Base-by-base conservation (phyloP, 208 protist species). In the Trypanosoma brucei region DNA sequence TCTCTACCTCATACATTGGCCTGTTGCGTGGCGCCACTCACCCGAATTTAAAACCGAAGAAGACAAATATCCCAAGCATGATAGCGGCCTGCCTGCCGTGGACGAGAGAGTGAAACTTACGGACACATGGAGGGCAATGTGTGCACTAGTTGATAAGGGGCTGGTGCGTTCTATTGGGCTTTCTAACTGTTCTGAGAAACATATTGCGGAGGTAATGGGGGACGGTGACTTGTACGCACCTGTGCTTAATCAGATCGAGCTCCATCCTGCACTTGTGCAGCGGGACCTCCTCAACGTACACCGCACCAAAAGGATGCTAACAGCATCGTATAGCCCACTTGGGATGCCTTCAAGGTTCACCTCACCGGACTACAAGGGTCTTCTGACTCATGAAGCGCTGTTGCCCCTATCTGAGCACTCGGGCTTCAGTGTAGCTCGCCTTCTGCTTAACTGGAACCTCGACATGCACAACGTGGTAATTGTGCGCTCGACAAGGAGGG, bases 1-100 rank as follows among this genome's bases (percentile, higher is more conserved):
- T 70, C 68, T 97, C 11, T 97, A 94, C 59, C 77, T 97, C 22
- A 85, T 98, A 44, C 95, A 98, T 71, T 97, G 92, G 91, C 95
- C 95, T 0, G 74, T 97, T 39, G 83, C 79, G 62, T 88, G 86
- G 84, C 72, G 76, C 22, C 76, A 88, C 63, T 82, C 82, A 8
- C 22, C 56, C 1, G 52, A 59, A 14, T 87, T 81, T 46, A 59
- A 40, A 11, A 86, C 70, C 1, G 77, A 81, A 8, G 82, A 82
- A 4, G 84, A 91, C 65, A 85, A 81, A 61, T 86, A 85, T 56
- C 81, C 81, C 1, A 81, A 84, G 62, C 68, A 89, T 60, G 35
- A 56, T 7, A 52, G 70, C 51, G 82, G 82, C 1, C 40, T 59
- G 54, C 73, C 81, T 13, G 73, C 71, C 7, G 71, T 92, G 35